These are phyloP conservation scores for Torrubiellomyces zombiae DNA, from an alignment of 2,329 filamentous ascomycete genomes.

Conservation along the genomic window DNA sequence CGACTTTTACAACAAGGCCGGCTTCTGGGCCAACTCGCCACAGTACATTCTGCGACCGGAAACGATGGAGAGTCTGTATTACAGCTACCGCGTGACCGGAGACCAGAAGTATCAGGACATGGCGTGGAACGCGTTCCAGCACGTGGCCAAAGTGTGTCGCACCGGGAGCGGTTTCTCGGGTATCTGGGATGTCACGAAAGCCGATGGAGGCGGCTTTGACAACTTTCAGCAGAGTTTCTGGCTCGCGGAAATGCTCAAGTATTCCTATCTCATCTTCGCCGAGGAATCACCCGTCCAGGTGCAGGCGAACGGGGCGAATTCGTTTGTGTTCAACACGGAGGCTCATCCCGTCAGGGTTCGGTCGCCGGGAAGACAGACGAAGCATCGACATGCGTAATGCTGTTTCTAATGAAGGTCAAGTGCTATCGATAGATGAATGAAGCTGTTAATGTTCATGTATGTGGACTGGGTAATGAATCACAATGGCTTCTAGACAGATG, in stretches of 20 bases:
- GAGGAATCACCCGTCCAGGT: slow-evolving; percentile 38
- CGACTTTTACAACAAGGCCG: slow-evolving; percentile 53
- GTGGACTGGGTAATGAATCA: no score
- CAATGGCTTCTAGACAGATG: no score
- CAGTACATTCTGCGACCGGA: slow-evolving; percentile 61
- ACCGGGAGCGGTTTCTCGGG: slow-evolving; percentile 51
- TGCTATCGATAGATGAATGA: no score
- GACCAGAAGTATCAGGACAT: slow-evolving; percentile 64
- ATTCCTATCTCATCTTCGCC: slow-evolving; percentile 56
- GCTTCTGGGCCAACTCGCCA: slow-evolving; percentile 5
- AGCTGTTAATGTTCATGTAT: no score
- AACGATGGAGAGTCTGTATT: slow-evolving; percentile 73
- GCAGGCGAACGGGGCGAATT: slow-evolving; percentile 27
- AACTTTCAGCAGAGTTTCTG: slow-evolving; percentile 77
- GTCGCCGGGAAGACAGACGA: no score
- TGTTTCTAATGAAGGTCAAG: no score
- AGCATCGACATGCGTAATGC: no score
- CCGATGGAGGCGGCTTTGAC: slow-evolving; percentile 39
- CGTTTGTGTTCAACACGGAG: slow-evolving; percentile 34
- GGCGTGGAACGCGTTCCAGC: slow-evolving; percentile 63
- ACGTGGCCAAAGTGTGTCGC: slow-evolving; percentile 46
- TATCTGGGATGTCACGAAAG: slow-evolving; percentile 47
- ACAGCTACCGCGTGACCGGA: slow-evolving; percentile 67
- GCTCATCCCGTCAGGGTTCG: slow-evolving; percentile 23
- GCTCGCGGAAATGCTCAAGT: slow-evolving; percentile 80